These are phyloP conservation scores for Suhomyces xylopsoci DNA, from an alignment of 805 yeast species.

Conservation along the genomic window DNA sequence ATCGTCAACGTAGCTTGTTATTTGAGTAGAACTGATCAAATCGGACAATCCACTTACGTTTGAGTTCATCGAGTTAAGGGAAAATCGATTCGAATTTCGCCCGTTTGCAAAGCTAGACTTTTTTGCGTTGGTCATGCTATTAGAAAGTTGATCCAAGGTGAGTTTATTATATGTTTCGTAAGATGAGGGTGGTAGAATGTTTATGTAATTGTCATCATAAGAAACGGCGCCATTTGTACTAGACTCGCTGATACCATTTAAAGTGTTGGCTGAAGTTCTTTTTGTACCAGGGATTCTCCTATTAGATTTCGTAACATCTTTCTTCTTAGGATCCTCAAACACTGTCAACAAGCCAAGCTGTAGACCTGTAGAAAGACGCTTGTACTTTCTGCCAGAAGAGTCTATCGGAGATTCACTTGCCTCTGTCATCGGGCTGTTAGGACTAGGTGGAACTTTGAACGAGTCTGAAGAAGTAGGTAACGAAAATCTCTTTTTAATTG, in stretches of 20 bases:
- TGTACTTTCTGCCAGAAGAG: constrained; percentile 23
- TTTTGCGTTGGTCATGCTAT: constrained; percentile 10
- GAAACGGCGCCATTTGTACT: constrained; percentile 6
- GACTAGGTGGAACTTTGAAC: constrained; percentile 1
- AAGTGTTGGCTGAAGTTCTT: not conserved
- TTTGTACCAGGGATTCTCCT: not conserved
- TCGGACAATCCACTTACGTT: constrained; percentile 47
- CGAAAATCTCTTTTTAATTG: constrained; percentile 26
- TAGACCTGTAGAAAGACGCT: constrained; percentile 35
- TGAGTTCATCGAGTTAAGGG: constrained; percentile 49
- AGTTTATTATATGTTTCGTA: constrained; percentile 34
- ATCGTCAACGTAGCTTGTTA: constrained; percentile 33
- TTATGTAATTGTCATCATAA: constrained; percentile 27
- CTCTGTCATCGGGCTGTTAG: not conserved
- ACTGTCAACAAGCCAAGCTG: constrained; percentile 39
- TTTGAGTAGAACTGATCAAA: constrained; percentile 46
- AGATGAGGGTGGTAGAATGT: constrained; percentile 18
- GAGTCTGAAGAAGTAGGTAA: constrained; percentile 11
- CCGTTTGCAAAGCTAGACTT: constrained; percentile 8
- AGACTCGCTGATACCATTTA: not conserved
- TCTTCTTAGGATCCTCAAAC: constrained; percentile 26
- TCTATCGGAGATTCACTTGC: constrained; percentile 8
- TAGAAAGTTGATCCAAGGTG: constrained; percentile 36
- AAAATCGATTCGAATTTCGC: constrained; percentile 38
- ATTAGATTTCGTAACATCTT: not conserved